phyloP scores from a whole-genome alignment of 140 eudicot species.

The Flaveria floridana region DNA sequence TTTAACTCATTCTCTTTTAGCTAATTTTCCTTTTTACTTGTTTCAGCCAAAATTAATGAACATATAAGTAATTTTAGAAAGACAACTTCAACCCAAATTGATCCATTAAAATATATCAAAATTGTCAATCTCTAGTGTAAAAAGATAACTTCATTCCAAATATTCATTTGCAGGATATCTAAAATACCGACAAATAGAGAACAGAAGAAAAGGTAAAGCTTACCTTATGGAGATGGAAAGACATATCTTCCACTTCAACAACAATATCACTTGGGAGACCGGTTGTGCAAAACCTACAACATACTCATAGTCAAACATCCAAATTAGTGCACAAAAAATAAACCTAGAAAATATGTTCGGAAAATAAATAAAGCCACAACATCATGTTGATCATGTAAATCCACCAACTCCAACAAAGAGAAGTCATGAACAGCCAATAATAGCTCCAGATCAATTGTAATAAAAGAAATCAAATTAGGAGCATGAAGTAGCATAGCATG shows the following conservation, averaged over 20 bases:
- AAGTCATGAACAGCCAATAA: background rate
- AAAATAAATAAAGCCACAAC: background rate
- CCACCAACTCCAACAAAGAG: background rate
- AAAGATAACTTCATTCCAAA: background rate
- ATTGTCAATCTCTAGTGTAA: background rate
- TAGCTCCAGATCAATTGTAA: background rate
- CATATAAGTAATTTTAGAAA: too few relatives aligned
- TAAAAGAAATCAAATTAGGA: background rate
- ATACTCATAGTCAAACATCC: background rate
- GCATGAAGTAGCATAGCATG: background rate
- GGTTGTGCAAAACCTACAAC: conserved; percentile 86
- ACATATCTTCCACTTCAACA: conserved; percentile 91
- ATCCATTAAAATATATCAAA: background rate
- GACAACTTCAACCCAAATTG: too few relatives aligned
- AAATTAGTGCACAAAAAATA: conserved; percentile 17
- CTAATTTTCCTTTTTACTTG: too few relatives aligned
- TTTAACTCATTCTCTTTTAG: background rate
- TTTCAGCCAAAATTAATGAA: too few relatives aligned
- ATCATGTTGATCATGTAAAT: background rate
- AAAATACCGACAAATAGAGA: conserved; percentile 14
- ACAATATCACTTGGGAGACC: conserved; percentile 97
- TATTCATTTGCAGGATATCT: background rate
- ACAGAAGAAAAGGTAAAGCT: background rate
- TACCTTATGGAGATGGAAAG: conserved; percentile 98
- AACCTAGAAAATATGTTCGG: background rate